Evolutionary conservation across 352 stramenopile genomes (phyloP), one percentile per base, ranked within the genome.

Genomic region (Pythium monospermum): DNA sequence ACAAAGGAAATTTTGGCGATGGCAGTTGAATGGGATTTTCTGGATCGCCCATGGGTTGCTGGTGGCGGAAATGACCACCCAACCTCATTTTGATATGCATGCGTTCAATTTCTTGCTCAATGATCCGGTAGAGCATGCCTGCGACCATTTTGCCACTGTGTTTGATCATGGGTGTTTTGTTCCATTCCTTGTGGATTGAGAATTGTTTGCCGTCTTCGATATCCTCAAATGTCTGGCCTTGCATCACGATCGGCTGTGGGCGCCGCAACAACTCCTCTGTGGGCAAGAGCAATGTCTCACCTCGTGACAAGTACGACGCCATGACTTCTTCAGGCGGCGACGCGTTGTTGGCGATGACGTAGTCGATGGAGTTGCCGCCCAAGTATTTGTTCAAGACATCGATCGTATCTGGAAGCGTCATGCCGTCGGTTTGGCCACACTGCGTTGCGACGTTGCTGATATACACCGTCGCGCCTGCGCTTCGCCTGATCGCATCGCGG

Each of bases 361-460:
- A 94, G 63, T 94, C 83, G 45, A 94, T 82, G 12, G 73, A 70
- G 55, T 87, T 76, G 4, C 69, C 67, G 13, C 83, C 83, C 1
- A 94, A 54, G 59, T 94, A 94, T 41, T 63, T 59, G 33, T 66
- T 68, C 49, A 94, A 57, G 26, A 83, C 66, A 0, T 84, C 67
- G 3, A 94, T 57, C 21, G 80, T 91, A 49, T 87, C 74, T 3
- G 62, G 56, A 3, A 94, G 63, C 16, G 78, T 87, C 59, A 87
- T 89, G 7, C 73, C 80, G 46, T 94, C 83, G 0, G 83, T 91
- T 42, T 94, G 83, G 0, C 83, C 83, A 53, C 70, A 85, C 26
- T 94, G 83, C 16, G 83, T 94, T 1, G 83, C 82, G 31, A 94
- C 80, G 42, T 94, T 94, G 69, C 80, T 91, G 47, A 94, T 80